Evolutionary conservation across 805 yeast species (phyloP), one percentile per base, ranked within the genome.

Genomic region (Hemisphaericaspora nanyangensis): DNA sequence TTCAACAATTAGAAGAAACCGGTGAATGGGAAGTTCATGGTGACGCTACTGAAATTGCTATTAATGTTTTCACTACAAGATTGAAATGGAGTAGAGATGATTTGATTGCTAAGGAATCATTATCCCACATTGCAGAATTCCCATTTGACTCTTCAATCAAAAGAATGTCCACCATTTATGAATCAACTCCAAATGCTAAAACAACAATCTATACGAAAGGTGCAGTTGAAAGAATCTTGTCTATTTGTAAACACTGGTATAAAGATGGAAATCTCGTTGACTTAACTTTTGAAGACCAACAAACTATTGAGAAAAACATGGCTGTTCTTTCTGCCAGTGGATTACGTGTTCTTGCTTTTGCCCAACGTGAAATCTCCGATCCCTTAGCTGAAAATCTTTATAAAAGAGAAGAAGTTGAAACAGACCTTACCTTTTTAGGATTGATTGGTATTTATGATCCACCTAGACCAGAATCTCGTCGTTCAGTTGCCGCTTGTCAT

Each of bases 1-100:
- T 87, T 3, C 74, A 71, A 45, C 65, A 72, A 48, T 63, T 72
- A 42, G 61, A 55, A n/a, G 62, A 59, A 17, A 34, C 35, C 7
- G 58, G 50, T 28, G 69, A 65, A 13, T 86, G 95, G 95, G 77
- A 75, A 49, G 89, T 88, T 7, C 82, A 80, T 36, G 66, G 66
- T 18, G 66, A 61, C 50, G 61, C 66, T 13, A 61, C 66, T 17
- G 66, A 61, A 45, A 58, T 60, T 39, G 66, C 66, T 32, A 60
- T 61, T 35, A 51, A 61, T 42, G 63, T 60, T 4, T 60, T 58
- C 44, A 52, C 61, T 19, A 47, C 53, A n/a, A 45, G 66, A 42
- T 41, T 56, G 27, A 54, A 52, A 4, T 49, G 36, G 25, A 29
- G 32, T 10, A 43, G 63, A 28, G 63, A 56, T 10, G 48, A 45